Evolutionary conservation across 2,329 filamentous ascomycete species (phyloP), one percentile per base, ranked within the genome.

Genomic region (Exophiala dermatitidis): DNA sequence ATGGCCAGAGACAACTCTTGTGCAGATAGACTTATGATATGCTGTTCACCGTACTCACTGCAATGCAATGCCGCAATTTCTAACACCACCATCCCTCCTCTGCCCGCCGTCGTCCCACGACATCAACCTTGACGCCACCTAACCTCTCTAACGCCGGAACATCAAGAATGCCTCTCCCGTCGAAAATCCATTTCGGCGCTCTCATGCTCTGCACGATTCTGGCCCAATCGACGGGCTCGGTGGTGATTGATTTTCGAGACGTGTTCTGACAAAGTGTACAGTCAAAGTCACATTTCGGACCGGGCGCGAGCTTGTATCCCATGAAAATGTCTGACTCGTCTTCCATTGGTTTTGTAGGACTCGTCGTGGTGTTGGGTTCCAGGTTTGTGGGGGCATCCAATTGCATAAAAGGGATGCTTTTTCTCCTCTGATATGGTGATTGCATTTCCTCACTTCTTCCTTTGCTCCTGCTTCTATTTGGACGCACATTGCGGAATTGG

Each of bases 121-220:
- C 57, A 46, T 70, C 68, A 12, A 71, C 63, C 7, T 64, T 57
- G 28, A 71, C 63, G 5, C 71, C 69, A 4, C 70, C 70, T 34
- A 72, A 52, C 44, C 61, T 64, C 50, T 69, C 65, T 57, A 73
- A 58, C 54, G 69, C 65, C 1, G 46, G 38, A 5, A 61, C 60
- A 54, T 73, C 67, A 26, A 72, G 49, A 33, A 70, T 59, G 28
- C 67, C 66, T 28, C 69, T 63, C 19, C 75, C 75, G 62, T 78
- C 76, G 62, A 78, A 78, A 4, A 77, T 70, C 65, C 70, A 76
- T 54, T 70, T 75, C 1, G 76, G 75, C 42, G 71, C 69, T 51
- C 69, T 68, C 67, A 78, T 70, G 9, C 65, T 65, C 48, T 70
- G 68, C 3, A 73, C 70, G 9, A 78, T 69, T 32, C 67, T 69